A percentile compares a stretch with the other conserved stretches of the same genome.
phyloP scores from a whole-genome alignment of 192 early-diverging fungal species.

The Umbelopsis vinacea region DNA sequence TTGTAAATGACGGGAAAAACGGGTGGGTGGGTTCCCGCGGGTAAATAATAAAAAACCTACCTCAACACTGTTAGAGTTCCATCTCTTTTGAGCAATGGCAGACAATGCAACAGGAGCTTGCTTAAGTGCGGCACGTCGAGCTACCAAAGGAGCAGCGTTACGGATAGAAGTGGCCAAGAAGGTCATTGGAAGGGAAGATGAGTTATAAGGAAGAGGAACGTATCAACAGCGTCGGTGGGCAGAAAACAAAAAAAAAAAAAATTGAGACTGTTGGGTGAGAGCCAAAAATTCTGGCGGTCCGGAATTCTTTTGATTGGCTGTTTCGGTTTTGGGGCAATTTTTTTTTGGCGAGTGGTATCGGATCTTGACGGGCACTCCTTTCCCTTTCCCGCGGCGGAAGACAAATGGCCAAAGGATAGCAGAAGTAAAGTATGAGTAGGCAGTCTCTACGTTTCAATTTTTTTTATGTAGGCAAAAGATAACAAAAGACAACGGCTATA shows the following conservation, averaged over 20 bases:
- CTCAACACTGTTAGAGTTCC: conserved; percentile 37
- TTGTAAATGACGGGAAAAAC: not conserved
- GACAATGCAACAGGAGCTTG: conserved; percentile 27
- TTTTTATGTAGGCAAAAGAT: too few species aligned
- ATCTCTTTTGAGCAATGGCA: conserved; percentile 39
- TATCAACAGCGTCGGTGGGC: conserved; percentile 8
- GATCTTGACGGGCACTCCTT: not conserved
- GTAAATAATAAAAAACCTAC: conserved; percentile 23
- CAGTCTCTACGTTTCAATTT: too few species aligned
- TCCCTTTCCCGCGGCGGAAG: not conserved
- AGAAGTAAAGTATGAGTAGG: too few species aligned
- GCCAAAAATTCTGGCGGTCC: conserved; percentile 15
- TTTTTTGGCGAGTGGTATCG: not conserved
- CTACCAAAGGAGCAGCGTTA: conserved; percentile 35
- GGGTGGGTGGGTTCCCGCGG: conserved; percentile 2
- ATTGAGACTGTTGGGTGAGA: conserved; percentile 23
- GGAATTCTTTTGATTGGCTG: conserved; percentile 19
- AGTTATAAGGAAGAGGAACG: not conserved
- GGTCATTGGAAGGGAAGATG: conserved; percentile 26
- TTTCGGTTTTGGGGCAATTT: conserved; percentile 16
- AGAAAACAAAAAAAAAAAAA: conserved; percentile 27
- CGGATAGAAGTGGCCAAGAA: conserved; percentile 35
- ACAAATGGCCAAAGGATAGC: too few species aligned
- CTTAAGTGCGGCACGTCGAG: conserved; percentile 30
- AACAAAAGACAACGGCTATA: too few species aligned